These are phyloP conservation scores for Leccinellum rugosiceps DNA, from an alignment of 768 basidiomycete genomes.

Conservation along the genomic window DNA sequence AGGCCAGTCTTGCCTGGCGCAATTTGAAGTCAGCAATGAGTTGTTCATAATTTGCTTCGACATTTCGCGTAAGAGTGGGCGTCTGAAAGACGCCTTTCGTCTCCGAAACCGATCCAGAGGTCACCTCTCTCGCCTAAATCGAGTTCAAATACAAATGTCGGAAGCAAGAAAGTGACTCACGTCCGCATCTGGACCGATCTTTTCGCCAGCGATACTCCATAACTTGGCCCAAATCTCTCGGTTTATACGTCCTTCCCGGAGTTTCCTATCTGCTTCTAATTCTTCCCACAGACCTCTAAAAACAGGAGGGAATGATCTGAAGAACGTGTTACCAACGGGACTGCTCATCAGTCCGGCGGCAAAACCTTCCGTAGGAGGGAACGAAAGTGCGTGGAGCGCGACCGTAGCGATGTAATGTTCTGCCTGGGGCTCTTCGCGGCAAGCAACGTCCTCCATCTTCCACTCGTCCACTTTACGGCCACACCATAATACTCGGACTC, in stretches of 20 bases:
- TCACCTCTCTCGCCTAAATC: slow-evolving; percentile 15
- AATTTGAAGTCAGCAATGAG: slow-evolving; percentile 55
- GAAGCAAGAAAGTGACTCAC: slow-evolving; percentile 31
- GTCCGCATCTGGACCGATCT: slow-evolving; percentile 41
- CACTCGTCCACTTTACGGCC: slow-evolving; percentile 59
- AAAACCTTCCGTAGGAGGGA: slow-evolving; percentile 62
- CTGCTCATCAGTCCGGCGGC: slow-evolving; percentile 45
- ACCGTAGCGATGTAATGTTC: slow-evolving; percentile 88
- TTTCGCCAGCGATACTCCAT: slow-evolving; percentile 59
- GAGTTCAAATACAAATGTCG: neutral
- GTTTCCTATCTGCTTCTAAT: slow-evolving; percentile 63
- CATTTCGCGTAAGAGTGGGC: slow-evolving; percentile 7
- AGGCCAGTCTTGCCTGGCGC: slow-evolving; percentile 61
- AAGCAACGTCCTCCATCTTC: slow-evolving; percentile 84
- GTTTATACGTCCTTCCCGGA: slow-evolving; percentile 60
- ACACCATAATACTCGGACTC: slow-evolving; percentile 72
- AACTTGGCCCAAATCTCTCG: slow-evolving; percentile 69
- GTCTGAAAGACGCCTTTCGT: slow-evolving; percentile 14
- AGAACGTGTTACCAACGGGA: slow-evolving; percentile 57
- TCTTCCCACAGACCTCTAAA: slow-evolving; percentile 94
- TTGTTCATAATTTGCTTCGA: slow-evolving; percentile 39
- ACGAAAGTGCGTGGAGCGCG: slow-evolving; percentile 77
- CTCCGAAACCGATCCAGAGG: slow-evolving; percentile 19
- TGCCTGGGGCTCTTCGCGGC: slow-evolving; percentile 73
- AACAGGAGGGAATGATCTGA: slow-evolving; percentile 73